These are phyloP conservation scores for Elsinoe batatas DNA, from an alignment of 2,329 filamentous ascomycete genomes.

Conservation along the genomic window DNA sequence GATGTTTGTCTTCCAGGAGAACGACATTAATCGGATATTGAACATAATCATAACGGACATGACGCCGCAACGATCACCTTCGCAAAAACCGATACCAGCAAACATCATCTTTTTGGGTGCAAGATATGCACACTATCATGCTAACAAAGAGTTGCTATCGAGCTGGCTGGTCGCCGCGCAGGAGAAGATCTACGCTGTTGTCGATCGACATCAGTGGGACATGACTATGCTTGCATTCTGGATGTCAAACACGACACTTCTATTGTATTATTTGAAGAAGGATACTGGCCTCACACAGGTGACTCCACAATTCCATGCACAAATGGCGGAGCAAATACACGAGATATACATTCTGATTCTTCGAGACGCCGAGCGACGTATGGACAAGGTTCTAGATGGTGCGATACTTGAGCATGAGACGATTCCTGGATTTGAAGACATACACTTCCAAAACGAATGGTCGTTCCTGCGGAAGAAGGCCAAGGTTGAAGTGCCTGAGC, in stretches of 20 bases:
- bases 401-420: conserved; percentile 98
- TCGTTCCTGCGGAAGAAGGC: conserved; percentile 89
- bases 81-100: conserved; percentile 95
- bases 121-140: conserved; percentile 92
- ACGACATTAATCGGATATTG: conserved; percentile 80
- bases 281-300: conserved; percentile 70
- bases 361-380: conserved; percentile 83
- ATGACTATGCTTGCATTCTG: conserved; percentile 99
- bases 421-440: conserved; percentile 92
- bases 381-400: conserved; percentile 88
- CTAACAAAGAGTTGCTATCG: conserved; percentile 71
- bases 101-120: conserved; percentile 96
- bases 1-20: conserved; percentile 99
- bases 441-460: conserved; percentile 97
- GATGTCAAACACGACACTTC: conserved; percentile 91
- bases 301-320: conserved; percentile 81
- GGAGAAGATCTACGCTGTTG: conserved; percentile 92
- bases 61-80: conserved; percentile 87
- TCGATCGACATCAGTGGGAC: conserved; percentile 95
- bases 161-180: conserved; percentile 76
- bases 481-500: conserved; percentile 74
- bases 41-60: conserved; percentile 96
- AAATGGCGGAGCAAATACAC: conserved; percentile 88
- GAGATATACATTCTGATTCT: conserved; percentile 98
- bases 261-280: conserved; percentile 97